Conservation (phyloP, 2,329 filamentous ascomycete genomes). For the Botrytis elliptica region DNA sequence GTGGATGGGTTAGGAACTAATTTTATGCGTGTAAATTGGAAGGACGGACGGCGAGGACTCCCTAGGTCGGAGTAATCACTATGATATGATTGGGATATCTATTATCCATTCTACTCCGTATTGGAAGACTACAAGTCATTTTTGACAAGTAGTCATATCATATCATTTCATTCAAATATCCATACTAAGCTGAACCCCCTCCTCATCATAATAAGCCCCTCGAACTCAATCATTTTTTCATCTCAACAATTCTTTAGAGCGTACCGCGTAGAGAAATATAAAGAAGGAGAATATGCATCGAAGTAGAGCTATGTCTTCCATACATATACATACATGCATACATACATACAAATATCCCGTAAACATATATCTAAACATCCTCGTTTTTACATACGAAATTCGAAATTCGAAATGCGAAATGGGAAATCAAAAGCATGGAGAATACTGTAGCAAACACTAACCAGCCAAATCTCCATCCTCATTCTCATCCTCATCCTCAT, state of each 20-base stretch:
- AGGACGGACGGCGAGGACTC: accelerated
- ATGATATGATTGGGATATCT: background rate
- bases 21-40: background rate
- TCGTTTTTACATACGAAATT: too few species aligned
- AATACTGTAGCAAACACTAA: too few species aligned
- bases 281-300: background rate
- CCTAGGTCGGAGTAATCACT: background rate
- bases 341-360: too few species aligned
- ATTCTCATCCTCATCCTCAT: too few species aligned
- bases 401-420: too few species aligned
- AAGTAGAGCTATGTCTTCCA: too few species aligned
- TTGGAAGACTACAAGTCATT: background rate
- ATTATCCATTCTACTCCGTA: background rate
- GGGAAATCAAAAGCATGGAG: too few species aligned
- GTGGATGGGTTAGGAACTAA: background rate
- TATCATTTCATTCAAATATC: background rate
- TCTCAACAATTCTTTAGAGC: background rate
- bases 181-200: background rate
- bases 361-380: too few species aligned
- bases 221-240: background rate
- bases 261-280: background rate
- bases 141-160: background rate
- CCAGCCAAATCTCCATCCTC: too few species aligned
- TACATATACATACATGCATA: too few species aligned
- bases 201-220: accelerated